These are phyloP conservation scores for Rugonectria rugulosa DNA, from an alignment of 2,329 filamentous ascomycete genomes.

Conservation along the genomic window DNA sequence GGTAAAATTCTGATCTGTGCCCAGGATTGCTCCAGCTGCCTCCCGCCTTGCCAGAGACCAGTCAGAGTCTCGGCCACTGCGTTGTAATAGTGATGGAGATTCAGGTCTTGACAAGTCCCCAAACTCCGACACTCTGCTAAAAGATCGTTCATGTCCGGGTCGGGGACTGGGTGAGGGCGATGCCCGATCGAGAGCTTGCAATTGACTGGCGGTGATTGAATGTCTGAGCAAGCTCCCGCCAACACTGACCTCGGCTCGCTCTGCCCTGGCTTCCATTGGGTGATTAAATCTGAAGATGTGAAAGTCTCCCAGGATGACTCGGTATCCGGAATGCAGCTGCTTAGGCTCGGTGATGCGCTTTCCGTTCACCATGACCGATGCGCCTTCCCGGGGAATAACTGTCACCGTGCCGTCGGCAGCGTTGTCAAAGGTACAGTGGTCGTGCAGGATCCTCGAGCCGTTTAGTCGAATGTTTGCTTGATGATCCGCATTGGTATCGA, in stretches of 20 bases:
- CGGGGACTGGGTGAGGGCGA: constrained; percentile 70
- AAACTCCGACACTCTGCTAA: constrained; percentile 82
- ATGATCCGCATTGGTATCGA: constrained; percentile 78
- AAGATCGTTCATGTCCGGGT: constrained; percentile 77
- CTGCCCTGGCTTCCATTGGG: constrained; percentile 91
- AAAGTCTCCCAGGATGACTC: constrained; percentile 96
- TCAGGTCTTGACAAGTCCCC: constrained; percentile 76
- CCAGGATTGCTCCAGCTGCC: constrained; percentile 89
- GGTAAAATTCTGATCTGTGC: constrained; percentile 89
- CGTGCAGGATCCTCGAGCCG: constrained; percentile 87
- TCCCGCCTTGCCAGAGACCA: constrained; percentile 95
- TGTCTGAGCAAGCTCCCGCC: constrained; percentile 85
- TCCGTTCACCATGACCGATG: constrained; percentile 98
- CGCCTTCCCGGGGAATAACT: constrained; percentile 86
- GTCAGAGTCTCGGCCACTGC: constrained; percentile 81
- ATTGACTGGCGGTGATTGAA: constrained; percentile 71
- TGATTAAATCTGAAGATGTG: constrained; percentile 99
- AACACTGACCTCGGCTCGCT: constrained; percentile 74
- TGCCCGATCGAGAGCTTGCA: constrained; percentile 63
- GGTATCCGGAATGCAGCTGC: constrained; percentile 87
- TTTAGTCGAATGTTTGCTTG: constrained; percentile 92
- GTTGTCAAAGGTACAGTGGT: constrained; percentile 96
- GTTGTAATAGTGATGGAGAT: constrained; percentile 74
- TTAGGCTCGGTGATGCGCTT: constrained; percentile 86
- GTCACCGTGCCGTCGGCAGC: constrained; percentile 87